phyloP scores from a whole-genome alignment of 2,329 filamentous ascomycete genomes.

The Penicillium sp. region DNA sequence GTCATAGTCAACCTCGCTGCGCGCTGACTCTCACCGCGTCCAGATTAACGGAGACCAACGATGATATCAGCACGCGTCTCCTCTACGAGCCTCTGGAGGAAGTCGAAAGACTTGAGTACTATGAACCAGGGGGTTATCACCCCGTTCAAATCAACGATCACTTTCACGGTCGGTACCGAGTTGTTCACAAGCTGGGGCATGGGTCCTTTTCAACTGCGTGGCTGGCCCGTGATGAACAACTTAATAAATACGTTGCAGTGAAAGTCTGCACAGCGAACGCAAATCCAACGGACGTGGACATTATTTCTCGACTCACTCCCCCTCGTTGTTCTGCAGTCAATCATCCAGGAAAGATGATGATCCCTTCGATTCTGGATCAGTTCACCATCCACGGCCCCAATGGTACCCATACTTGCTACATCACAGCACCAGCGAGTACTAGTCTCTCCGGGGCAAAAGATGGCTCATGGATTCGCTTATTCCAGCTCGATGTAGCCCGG shows the following conservation, averaged over 20 bases:
- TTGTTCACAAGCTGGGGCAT: constrained; percentile 44
- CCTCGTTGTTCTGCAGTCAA: neutral
- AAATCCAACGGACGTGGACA: neutral
- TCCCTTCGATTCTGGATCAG: neutral
- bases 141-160: constrained; percentile 29
- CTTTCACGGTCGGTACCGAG: constrained; percentile 33
- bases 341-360: neutral
- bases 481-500: constrained; percentile 26
- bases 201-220: constrained; percentile 38
- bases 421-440: constrained; percentile 17
- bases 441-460: constrained; percentile 23
- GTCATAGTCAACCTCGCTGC: constrained; percentile 5
- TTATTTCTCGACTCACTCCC: constrained; percentile 24
- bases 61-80: constrained; percentile 4
- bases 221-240: constrained; percentile 27
- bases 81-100: constrained; percentile 20
- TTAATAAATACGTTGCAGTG: constrained; percentile 10
- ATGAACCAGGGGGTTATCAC: constrained; percentile 29
- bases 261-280: neutral
- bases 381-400: neutral
- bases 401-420: constrained; percentile 27
- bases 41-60: constrained; percentile 11
- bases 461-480: constrained; percentile 24
- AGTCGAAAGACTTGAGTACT: constrained; percentile 24
- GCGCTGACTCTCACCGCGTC: constrained; percentile 12